Evolutionary conservation across 2,329 filamentous ascomycete species (phyloP), one percentile per base, ranked within the genome.

Genomic region (Ascomycota sp.): DNA sequence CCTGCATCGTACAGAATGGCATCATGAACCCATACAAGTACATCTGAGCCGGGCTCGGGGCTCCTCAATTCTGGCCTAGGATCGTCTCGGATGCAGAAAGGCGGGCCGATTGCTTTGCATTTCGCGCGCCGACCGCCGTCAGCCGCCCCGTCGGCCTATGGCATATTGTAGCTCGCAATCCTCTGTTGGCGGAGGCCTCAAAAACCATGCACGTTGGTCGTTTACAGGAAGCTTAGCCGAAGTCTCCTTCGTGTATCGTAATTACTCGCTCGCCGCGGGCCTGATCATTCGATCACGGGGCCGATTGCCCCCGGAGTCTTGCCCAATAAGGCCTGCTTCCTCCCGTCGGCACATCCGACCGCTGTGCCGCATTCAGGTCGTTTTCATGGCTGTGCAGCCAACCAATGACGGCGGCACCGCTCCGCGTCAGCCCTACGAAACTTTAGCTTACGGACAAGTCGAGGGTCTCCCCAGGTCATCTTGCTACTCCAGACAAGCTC

Each of bases 1-100:
- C 22, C 28, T 28, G 30, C 15, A 17, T 17, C 15, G 15, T 17
- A 3, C 43, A 92, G 82, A 93, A 93, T 42, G 85, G 83, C 28
- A 95, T 95, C 54, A 91, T 95, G 82, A 95, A 94, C 56, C 86
- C 86, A 1, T 95, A 95, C 63, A 95, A 95, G 57, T 95, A 94
- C 52, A 77, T 95, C 40, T 75, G 15, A 32, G 27, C 13, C n/a
- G 12, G 22, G 10, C 4, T 10, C 25, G 10, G 4, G 17, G 2
- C 8, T 4, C 17, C n/a, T 3, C 20, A 13, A 12, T 5, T 20
- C n/a, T 8, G 13, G 6, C 3, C 17, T 11, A 15, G 15, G 25
- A 20, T 19, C 7, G 7, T 6, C 7, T n/a, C 9, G 25, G 8
- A n/a, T 11, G 4, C 5, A n/a, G 17, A 19, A 27, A 20, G n/a